These are phyloP conservation scores for Candida ascalaphidarum DNA, from an alignment of 805 yeast species.

Conservation along the genomic window DNA sequence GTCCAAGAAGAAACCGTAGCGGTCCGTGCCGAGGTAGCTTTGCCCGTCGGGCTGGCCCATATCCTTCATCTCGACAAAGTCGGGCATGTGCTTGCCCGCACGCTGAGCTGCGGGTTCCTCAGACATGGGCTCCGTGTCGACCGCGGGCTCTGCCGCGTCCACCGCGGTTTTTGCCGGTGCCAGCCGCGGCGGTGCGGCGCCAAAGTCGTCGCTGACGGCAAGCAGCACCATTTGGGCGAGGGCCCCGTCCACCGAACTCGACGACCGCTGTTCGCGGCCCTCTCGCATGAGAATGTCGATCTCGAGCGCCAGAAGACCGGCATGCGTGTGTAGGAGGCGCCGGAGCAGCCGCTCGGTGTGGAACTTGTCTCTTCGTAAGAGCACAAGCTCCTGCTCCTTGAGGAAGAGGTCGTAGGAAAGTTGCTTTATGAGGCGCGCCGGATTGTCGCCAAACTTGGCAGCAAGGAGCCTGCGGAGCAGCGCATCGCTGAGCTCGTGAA, in stretches of 20 bases:
- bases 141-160: too few relatives aligned
- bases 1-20: constrained; percentile 40
- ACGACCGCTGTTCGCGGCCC: constrained; percentile 15
- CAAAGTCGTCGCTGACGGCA: constrained; percentile 18
- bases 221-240: constrained; percentile 18
- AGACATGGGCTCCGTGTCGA: too few relatives aligned
- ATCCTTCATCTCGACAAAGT: neutral
- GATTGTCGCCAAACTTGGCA: constrained; percentile 17
- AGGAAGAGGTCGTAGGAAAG: constrained; percentile 39
- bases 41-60: neutral
- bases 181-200: neutral
- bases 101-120: too few relatives aligned
- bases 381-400: constrained; percentile 37
- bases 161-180: too few relatives aligned
- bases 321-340: constrained; percentile 25
- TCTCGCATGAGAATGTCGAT: too few relatives aligned
- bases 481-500: constrained; percentile 12
- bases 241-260: constrained; percentile 11
- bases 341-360: constrained; percentile 24
- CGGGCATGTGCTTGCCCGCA: too few relatives aligned
- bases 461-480: constrained; percentile 13
- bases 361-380: constrained; percentile 24
- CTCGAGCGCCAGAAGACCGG: constrained; percentile 24
- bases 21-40: constrained; percentile 23
- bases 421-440: constrained; percentile 32